phyloP scores from a whole-genome alignment of 208 protist genomes.

The Angomonas ambiguus region DNA sequence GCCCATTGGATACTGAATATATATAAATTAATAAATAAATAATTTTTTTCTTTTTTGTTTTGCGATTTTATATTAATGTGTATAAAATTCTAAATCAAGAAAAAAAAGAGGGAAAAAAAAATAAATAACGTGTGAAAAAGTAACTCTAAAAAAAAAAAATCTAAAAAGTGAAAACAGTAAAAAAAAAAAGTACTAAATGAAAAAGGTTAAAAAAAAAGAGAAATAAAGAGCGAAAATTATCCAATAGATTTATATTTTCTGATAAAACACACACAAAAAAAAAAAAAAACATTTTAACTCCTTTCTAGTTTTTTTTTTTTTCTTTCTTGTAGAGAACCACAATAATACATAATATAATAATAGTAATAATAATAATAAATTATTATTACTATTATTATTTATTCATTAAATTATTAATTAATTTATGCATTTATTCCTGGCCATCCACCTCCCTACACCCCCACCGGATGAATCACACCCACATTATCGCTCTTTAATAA shows the following conservation, averaged over 20 bases:
- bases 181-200: not conserved
- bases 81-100: not conserved
- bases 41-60: too few relatives aligned
- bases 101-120: not conserved
- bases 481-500: conserved; percentile 92
- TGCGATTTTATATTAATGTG: too few relatives aligned
- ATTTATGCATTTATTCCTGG: not conserved
- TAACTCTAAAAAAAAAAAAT: not conserved
- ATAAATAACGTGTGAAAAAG: not conserved
- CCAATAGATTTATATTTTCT: not conserved
- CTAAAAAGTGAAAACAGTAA: not conserved
- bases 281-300: conserved; percentile 7
- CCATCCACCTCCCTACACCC: conserved; percentile 64
- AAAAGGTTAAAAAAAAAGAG: not conserved
- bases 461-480: conserved; percentile 83
- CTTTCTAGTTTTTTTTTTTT: not conserved
- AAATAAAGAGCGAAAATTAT: not conserved
- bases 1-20: too few relatives aligned
- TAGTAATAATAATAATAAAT: conserved; percentile 10
- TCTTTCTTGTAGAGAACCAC: not conserved
- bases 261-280: conserved; percentile 3
- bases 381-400: conserved; percentile 9
- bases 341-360: not conserved
- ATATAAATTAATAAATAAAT: too few relatives aligned
- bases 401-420: not conserved